Base-by-base conservation (phyloP, 129 eudicot species). In the Pseudognaphalium luteoalbum region DNA sequence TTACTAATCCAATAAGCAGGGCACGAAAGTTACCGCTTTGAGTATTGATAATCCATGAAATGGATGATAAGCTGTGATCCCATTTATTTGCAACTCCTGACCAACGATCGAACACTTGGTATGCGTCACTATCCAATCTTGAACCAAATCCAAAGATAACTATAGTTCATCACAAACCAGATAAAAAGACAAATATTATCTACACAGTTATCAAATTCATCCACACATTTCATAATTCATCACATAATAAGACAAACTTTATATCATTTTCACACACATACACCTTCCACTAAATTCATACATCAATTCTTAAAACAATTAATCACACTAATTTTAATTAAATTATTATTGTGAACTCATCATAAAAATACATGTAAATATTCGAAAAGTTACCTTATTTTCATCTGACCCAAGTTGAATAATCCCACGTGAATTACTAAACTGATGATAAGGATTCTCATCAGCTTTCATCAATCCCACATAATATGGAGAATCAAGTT, bases 71-170 rank as follows among this genome's bases (percentile, higher is more conserved):
- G 85, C 71, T 47, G 92, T 83, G 63, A 90, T 86, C 44, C 88
- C 84, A 51, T 81, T 57, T 19, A 87, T 82, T 39, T 71, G 84
- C 74, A 85, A 79, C 70, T 86, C 89, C 32, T 74, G 82, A 35
- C 82, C 80, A 58, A 81, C 34, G 66, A 82, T 76, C 54, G 84
- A 84, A 54, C 78, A 81, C 57, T 61, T 78, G 37, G 87, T 85
- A 77, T 88, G 85, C 65, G 52, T 82, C 77, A 20, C 78, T 62
- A 93, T 73, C 98, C 98, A 93, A 15, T 90, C 92, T 83, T 76
- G 84, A 80, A 93, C 86, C 88, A 93, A 83, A 84, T 93, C 98
- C 81, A 83, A 33, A 2, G 85, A 86, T 81, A 90, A 71, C 98
- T 93, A 80, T 35, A 90, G 75, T 74, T 59, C 72, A 77, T 64